Conservation (phyloP, 1,284 basidiomycete species). For the Ustilago xerochloae region DNA sequence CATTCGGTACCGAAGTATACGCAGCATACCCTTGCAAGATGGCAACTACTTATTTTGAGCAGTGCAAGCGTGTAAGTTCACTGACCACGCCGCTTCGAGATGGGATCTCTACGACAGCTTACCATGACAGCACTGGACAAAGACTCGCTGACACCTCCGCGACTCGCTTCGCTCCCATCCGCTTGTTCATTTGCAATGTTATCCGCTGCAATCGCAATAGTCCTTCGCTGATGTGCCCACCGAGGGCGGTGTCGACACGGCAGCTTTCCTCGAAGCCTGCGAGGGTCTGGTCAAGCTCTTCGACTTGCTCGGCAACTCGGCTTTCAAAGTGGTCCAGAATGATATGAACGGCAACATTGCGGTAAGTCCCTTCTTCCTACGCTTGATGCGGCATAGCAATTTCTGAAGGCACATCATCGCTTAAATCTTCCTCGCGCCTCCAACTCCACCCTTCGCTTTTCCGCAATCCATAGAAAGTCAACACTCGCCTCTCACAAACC, state of each 20-base stretch:
- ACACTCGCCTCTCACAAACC: conserved; percentile 79
- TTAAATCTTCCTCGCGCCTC: too few species aligned
- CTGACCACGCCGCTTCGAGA: neutral
- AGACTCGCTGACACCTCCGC: neutral
- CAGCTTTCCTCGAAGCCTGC: conserved; percentile 86
- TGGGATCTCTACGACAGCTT: neutral
- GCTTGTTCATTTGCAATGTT: too few species aligned
- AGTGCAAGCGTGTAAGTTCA: conserved; percentile 45
- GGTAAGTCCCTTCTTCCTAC: too few species aligned
- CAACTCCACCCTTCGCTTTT: neutral
- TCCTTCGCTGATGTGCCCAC: conserved; percentile 78
- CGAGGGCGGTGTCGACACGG: conserved; percentile 89
- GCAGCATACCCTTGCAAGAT: conserved; percentile 7
- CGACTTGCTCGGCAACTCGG: conserved; percentile 89
- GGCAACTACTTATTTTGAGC: conserved; percentile 47
- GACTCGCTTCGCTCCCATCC: too few species aligned
- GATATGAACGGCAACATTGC: conserved; percentile 93
- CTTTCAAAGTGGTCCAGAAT: conserved; percentile 84
- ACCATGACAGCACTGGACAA: neutral
- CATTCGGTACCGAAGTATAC: too few species aligned
- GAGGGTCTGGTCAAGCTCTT: conserved; percentile 91
- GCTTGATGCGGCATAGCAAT: too few species aligned
- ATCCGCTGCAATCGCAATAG: too few species aligned
- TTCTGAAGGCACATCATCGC: too few species aligned
- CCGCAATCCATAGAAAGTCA: conserved; percentile 71